Conservation (phyloP, 371 early-diverging fungal species). For the Conidiobolus incongruus region DNA sequence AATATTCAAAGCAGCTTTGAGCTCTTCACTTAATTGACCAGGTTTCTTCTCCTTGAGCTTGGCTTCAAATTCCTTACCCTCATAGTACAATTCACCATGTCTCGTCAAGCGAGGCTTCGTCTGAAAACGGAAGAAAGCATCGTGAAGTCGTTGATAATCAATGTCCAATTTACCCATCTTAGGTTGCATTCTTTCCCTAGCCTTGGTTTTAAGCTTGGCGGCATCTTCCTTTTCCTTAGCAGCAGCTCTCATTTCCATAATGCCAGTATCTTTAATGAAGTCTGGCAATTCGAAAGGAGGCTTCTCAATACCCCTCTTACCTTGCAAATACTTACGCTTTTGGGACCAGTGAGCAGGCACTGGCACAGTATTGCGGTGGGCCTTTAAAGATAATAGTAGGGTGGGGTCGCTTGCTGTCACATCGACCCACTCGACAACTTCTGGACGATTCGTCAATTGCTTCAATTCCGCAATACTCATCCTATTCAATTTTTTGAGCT, state of each 20-base stretch:
- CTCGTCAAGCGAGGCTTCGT: constrained; percentile 60
- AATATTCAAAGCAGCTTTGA: constrained; percentile 73
- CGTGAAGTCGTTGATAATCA: constrained; percentile 90
- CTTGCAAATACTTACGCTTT: constrained; percentile 87
- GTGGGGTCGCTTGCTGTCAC: constrained; percentile 77
- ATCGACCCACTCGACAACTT: constrained; percentile 95
- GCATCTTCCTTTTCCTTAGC: constrained; percentile 72
- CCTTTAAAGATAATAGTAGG: constrained; percentile 73
- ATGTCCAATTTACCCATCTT: constrained; percentile 91
- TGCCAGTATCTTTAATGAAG: constrained; percentile 91
- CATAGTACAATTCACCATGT: constrained; percentile 88
- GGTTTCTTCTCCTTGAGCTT: constrained; percentile 74
- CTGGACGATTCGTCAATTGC: constrained; percentile 73
- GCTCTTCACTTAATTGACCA: constrained; percentile 66
- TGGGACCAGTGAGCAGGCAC: constrained; percentile 93
- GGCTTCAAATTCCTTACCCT: constrained; percentile 91
- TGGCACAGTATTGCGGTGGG: constrained; percentile 80
- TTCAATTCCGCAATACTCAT: constrained; percentile 83
- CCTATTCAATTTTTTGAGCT: constrained; percentile 29
- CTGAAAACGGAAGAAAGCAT: constrained; percentile 92
- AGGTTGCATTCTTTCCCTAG: constrained; percentile 71
- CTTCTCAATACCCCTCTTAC: constrained; percentile 89
- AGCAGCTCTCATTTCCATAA: constrained; percentile 85
- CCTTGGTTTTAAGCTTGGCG: constrained; percentile 55
- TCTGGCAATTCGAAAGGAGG: constrained; percentile 86